These are phyloP conservation scores for Aurinia saxatilis DNA, from an alignment of 345 rosid genomes.

Conservation along the genomic window DNA sequence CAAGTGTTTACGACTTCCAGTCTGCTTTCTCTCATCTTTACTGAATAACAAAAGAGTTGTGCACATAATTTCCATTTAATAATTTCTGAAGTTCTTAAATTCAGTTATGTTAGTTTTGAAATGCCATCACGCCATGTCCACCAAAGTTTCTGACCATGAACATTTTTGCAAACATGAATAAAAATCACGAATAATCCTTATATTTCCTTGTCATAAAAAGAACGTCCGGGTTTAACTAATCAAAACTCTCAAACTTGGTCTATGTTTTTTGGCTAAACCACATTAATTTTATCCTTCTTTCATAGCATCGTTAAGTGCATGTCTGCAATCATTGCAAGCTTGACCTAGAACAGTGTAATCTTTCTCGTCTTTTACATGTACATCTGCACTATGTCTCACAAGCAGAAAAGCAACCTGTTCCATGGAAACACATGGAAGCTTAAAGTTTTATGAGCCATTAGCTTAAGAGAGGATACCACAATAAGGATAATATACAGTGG, in stretches of 20 bases:
- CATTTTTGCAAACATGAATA: neutral
- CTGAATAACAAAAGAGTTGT: neutral
- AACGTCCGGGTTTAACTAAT: neutral
- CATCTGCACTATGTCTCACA: constrained; percentile 85
- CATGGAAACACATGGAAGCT: neutral
- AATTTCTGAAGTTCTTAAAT: no score
- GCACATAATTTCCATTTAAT: no score
- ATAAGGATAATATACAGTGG: neutral
- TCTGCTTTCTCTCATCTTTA: neutral
- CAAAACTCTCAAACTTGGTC: neutral
- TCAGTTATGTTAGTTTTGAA: no score
- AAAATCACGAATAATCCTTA: no score
- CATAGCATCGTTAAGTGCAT: constrained; percentile 68
- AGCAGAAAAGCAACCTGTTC: constrained; percentile 69
- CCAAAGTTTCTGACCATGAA: neutral
- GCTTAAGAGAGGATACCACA: neutral
- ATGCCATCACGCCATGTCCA: no score
- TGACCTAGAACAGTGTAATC: constrained; percentile 94
- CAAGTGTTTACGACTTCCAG: neutral
- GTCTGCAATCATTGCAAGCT: constrained; percentile 56
- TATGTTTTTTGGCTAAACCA: neutral
- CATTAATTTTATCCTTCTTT: constrained; percentile 51
- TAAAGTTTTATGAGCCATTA: neutral
- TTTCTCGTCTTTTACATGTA: constrained; percentile 83
- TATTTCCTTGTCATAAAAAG: no score